phyloP scores from a whole-genome alignment of 305 asterid genomes.

The Fraxinus baroniana region DNA sequence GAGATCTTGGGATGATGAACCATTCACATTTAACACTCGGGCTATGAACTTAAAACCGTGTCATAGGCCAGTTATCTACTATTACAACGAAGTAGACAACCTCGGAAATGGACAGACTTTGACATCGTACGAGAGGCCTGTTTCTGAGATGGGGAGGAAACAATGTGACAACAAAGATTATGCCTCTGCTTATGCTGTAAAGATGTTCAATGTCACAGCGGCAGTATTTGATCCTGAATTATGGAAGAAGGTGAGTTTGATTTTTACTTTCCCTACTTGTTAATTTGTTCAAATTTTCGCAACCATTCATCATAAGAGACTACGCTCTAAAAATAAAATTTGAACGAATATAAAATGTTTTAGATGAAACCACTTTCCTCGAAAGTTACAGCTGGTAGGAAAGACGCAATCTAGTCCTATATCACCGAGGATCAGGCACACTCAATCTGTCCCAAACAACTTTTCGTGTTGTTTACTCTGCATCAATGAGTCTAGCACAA shows the following conservation, averaged over 20 bases:
- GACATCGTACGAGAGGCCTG: constrained; percentile 40
- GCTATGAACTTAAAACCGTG: constrained; percentile 48
- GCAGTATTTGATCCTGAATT: constrained; percentile 35
- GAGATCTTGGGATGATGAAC: constrained; percentile 51
- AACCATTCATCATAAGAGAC: neutral
- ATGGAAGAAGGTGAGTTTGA: constrained; percentile 59
- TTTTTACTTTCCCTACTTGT: neutral
- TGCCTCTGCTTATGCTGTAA: constrained; percentile 32
- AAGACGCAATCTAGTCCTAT: neutral
- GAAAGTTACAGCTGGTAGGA: neutral
- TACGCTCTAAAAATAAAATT: neutral
- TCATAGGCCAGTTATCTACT: constrained; percentile 50
- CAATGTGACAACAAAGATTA: constrained; percentile 37
- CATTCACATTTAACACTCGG: constrained; percentile 69
- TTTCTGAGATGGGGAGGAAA: neutral
- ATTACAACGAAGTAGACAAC: constrained; percentile 34
- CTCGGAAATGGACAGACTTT: constrained; percentile 31
- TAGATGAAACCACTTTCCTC: neutral
- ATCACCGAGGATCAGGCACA: neutral
- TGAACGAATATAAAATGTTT: neutral
- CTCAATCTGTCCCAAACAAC: neutral
- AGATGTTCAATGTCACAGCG: constrained; percentile 49
- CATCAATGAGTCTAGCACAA: neutral
- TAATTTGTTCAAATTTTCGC: neutral
- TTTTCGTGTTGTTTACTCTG: neutral